Evolutionary conservation across 1,284 basidiomycete species (phyloP), one percentile per base, ranked within the genome.

Genomic region (Wallemia mellicola): DNA sequence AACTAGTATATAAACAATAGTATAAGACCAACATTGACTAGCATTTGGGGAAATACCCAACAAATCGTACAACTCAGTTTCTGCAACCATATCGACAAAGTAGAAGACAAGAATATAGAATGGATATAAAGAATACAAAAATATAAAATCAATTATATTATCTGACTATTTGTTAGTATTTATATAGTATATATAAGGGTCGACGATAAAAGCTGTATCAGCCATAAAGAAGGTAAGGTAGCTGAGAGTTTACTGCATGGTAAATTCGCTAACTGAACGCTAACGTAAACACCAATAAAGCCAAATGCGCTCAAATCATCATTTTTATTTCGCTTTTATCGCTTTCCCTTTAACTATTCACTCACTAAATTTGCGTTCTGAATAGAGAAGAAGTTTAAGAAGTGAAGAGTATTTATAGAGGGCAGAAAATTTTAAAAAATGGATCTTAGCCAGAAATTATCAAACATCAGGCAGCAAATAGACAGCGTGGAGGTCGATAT

Each of bases 261-360:
- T 48, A 48, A 48, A 3, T 5, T 5, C 5, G n/a, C n/a, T 15
- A n/a, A 48, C 38, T 48, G 38, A 48, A 48, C 38, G 38, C 38
- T n/a, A 11, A 48, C n/a, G 5, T 3, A n/a, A 48, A 48, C 14
- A 48, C 38, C 38, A 48, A 48, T 48, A 48, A 48, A 48, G 38
- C 38, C 38, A 48, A 48, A 48, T 48, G 38, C 38, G n/a, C 38
- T 48, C 38, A 48, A 48, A 48, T 48, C 38, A 48, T 48, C 38
- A 11, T 48, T n/a, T 11, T 48, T 11, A 15, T n/a, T 22, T 11
- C 14, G 5, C n/a, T 15, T 48, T 5, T 5, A 48, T 15, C 7
- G 19, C 19, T 9, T 32, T 32, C 38, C n/a, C 38, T 22, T 48
- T 22, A 48, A 17, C 19, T 30, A 7, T 7, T 30, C 28, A 7